These are phyloP conservation scores for Aureobasidium melanogenum DNA, from an alignment of 2,329 filamentous ascomycete species.

Conservation along the genomic window DNA sequence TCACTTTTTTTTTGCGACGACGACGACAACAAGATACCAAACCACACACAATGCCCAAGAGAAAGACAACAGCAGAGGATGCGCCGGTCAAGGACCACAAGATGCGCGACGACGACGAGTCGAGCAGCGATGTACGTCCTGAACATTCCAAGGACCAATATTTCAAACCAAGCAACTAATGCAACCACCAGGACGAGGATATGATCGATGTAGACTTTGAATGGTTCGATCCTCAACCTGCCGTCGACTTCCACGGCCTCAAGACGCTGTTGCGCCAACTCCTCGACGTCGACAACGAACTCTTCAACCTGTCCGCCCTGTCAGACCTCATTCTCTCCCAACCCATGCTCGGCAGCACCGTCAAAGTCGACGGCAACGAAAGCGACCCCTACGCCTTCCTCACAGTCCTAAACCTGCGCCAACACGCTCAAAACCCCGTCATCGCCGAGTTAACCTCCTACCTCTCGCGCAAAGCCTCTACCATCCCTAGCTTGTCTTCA, in stretches of 20 bases:
- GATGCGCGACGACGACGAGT: slow-evolving; percentile 29
- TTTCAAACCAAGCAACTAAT: background rate
- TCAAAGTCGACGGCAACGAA: slow-evolving; percentile 94
- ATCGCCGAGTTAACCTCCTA: slow-evolving; percentile 66
- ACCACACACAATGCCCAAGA: slow-evolving; percentile 38
- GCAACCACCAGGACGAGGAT: slow-evolving; percentile 63
- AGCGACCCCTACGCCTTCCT: slow-evolving; percentile 89
- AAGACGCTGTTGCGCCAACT: slow-evolving; percentile 86
- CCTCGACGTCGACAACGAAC: slow-evolving; percentile 75
- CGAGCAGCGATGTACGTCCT: slow-evolving; percentile 21
- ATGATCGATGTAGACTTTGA: slow-evolving; percentile 95
- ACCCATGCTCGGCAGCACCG: slow-evolving; percentile 79
- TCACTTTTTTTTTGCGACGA: background rate
- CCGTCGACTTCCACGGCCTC: slow-evolving; percentile 88
- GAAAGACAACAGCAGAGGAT: slow-evolving; percentile 40
- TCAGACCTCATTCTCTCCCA: slow-evolving; percentile 82
- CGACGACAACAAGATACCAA: background rate
- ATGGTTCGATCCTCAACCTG: slow-evolving; percentile 90
- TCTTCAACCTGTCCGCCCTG: slow-evolving; percentile 81
- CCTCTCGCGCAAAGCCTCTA: slow-evolving; percentile 47
- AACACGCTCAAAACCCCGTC: slow-evolving; percentile 64
- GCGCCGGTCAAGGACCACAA: slow-evolving; percentile 36
- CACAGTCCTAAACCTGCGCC: slow-evolving; percentile 73
- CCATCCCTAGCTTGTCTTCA: slow-evolving; percentile 46
- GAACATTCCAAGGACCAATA: background rate